These are phyloP conservation scores for Fonsecaea pugnacius DNA, from an alignment of 2,329 filamentous ascomycete genomes.

Conservation along the genomic window DNA sequence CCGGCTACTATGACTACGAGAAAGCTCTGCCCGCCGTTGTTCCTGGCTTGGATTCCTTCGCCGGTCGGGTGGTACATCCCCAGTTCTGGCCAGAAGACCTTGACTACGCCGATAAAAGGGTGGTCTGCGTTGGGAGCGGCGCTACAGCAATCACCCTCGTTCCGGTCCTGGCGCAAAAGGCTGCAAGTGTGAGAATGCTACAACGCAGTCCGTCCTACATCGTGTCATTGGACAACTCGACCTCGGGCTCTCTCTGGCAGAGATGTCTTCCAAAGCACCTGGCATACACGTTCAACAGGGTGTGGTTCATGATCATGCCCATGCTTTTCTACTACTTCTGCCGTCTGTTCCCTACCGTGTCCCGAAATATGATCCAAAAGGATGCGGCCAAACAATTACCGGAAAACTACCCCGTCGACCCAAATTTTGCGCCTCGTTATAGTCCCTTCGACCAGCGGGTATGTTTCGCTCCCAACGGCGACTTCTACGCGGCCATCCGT, in stretches of 20 bases:
- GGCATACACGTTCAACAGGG: conserved; percentile 22
- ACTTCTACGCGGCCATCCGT: conserved; percentile 60
- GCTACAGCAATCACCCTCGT: conserved; percentile 80
- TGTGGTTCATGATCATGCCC: conserved; percentile 19
- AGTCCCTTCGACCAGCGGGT: conserved; percentile 74
- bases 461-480: conserved; percentile 61
- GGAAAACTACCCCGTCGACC: conserved; percentile 54
- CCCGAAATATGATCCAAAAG: conserved; percentile 18
- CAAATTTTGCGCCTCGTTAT: conserved; percentile 68
- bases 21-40: conserved; percentile 64
- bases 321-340: conserved; percentile 28
- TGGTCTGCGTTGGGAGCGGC: conserved; percentile 75
- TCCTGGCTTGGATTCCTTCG: conserved; percentile 68
- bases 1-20: conserved; percentile 75
- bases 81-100: conserved; percentile 75
- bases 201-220: conserved; percentile 78
- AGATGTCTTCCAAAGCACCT: conserved; percentile 24
- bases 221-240: conserved; percentile 40
- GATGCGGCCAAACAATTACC: conserved; percentile 20
- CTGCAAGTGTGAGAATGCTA: conserved; percentile 73
- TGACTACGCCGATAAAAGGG: conserved; percentile 67
- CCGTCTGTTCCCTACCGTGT: conserved; percentile 21
- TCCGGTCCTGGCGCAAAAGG: conserved; percentile 68
- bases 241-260: conserved; percentile 1
- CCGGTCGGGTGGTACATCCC: conserved; percentile 67